phyloP scores from a whole-genome alignment of 208 protist species.

The Wallacemonas sp. region DNA sequence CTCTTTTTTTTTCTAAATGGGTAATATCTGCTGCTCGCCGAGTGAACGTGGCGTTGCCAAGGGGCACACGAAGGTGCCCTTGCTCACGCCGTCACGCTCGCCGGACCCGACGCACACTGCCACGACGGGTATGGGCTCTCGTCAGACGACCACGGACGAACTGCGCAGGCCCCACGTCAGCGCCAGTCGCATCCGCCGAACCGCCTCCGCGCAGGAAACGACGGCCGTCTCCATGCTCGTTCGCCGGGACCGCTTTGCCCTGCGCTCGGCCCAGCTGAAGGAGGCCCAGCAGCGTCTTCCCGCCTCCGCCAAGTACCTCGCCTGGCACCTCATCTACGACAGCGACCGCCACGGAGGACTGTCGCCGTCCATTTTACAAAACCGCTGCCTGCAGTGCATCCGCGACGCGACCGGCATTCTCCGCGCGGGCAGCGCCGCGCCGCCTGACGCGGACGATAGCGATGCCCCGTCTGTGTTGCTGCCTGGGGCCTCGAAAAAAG shows the following conservation, averaged over 20 bases:
- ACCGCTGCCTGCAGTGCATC: neutral
- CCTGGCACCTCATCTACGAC: conserved; percentile 16
- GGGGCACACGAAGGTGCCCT: neutral
- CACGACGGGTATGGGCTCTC: too few species aligned
- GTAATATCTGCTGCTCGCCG: neutral
- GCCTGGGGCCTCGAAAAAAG: too few species aligned
- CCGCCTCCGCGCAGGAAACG: neutral
- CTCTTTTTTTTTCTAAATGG: neutral
- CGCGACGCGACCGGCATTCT: conserved; percentile 9
- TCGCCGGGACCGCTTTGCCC: neutral
- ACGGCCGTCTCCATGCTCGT: neutral
- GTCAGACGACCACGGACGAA: too few species aligned
- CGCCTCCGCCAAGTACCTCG: neutral
- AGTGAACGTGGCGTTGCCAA: neutral
- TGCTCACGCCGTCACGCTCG: neutral
- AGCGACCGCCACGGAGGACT: conserved; percentile 1
- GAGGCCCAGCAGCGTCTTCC: neutral
- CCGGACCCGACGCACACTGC: neutral
- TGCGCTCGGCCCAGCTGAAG: neutral
- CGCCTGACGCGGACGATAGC: neutral
- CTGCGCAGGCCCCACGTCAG: too few species aligned
- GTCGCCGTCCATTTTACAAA: neutral
- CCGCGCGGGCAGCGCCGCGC: neutral
- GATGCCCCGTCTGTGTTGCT: neutral
- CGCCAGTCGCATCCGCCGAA: neutral